Conservation (phyloP, 1,284 basidiomycete genomes). For the Boletellus deceptivus region DNA sequence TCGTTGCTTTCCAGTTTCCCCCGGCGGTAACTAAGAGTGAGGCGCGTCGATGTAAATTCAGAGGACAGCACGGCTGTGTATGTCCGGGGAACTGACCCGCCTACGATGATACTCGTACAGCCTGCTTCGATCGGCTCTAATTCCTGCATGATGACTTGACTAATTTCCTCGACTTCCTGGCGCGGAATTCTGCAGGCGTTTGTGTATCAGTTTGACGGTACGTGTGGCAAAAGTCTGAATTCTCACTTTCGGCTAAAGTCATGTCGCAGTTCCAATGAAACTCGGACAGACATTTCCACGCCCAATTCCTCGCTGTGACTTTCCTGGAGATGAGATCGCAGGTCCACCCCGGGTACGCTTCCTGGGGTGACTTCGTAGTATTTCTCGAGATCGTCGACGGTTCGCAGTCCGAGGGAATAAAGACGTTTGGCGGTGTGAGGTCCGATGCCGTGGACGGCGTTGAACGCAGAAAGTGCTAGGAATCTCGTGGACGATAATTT, state of each 20-base stretch:
- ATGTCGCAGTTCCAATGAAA: slow-evolving; percentile 49
- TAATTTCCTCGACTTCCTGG: slow-evolving; percentile 67
- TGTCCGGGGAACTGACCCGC: slow-evolving; percentile 50
- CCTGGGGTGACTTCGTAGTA: slow-evolving; percentile 52
- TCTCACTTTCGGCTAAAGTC: slow-evolving; percentile 44
- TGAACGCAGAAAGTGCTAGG: slow-evolving; percentile 53
- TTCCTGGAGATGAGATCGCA: slow-evolving; percentile 3
- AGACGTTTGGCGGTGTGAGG: slow-evolving; percentile 61
- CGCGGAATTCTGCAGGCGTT: slow-evolving; percentile 53
- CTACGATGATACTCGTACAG: slow-evolving; percentile 64
- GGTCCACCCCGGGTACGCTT: slow-evolving; percentile 7
- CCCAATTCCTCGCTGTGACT: slow-evolving; percentile 13
- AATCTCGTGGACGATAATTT: slow-evolving; percentile 52
- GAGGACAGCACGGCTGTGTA: neutral
- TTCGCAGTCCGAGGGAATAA: slow-evolving; percentile 59
- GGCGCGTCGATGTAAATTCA: slow-evolving; percentile 3
- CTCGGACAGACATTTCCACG: slow-evolving; percentile 40
- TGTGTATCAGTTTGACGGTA: neutral
- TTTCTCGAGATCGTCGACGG: slow-evolving; percentile 58
- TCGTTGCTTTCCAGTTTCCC: slow-evolving; percentile 74
- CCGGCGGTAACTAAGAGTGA: slow-evolving; percentile 59
- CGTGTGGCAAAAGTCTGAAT: neutral
- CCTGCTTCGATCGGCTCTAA: slow-evolving; percentile 56
- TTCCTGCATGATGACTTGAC: slow-evolving; percentile 53
- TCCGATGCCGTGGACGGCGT: slow-evolving; percentile 72